Evolutionary conservation across 345 rosid species (phyloP), one percentile per base, ranked within the genome.

Genomic region (Leavenworthia alabamica): DNA sequence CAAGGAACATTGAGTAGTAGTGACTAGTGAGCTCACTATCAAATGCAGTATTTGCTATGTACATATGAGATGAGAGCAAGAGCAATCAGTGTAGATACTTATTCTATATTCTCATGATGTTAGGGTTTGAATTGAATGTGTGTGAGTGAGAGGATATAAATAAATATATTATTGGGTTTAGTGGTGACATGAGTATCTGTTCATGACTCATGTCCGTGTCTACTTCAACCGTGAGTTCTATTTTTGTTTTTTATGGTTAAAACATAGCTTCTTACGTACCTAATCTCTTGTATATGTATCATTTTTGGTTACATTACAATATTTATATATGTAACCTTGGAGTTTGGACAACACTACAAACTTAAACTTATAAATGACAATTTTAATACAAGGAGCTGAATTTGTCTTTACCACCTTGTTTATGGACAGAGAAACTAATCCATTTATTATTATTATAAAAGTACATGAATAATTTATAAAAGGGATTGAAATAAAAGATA

Each of bases 1-100:
- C 37, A 14, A 63, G 45, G 40, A 53, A 11, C 69, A 47, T 14
- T 47, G 53, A 31, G 64, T 33, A 39, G 16, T 40, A 71, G 70
- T 63, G 40, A 39, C n/a, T 40, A 71, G 70, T 63, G 40, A 71
- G 36, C 59, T 71, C 75, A 48, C 64, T 24, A 47, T 63, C 68
- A 54, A 39, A 71, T n/a, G n/a, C n/a, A n/a, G n/a, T 47, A 47
- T 13, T 39, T 40, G 50, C 24, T 63, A 47, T 23, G 22, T 71
- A 14, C 29, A 55, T 45, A 22, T 60, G 16, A 5, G 23, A 59
- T 43, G 36, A 43, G 9, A 35, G 9, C 36, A 47, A 43, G 9
- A 35, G 9, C 36, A 47, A 54, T 70, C 24, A 15, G 4, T 45
- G 24, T 12, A 28, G 6, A 28, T 31, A 20, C 37, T 17, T 43